Base-by-base conservation (phyloP, 257 asterid genomes). In the Leonotis leonurus region DNA sequence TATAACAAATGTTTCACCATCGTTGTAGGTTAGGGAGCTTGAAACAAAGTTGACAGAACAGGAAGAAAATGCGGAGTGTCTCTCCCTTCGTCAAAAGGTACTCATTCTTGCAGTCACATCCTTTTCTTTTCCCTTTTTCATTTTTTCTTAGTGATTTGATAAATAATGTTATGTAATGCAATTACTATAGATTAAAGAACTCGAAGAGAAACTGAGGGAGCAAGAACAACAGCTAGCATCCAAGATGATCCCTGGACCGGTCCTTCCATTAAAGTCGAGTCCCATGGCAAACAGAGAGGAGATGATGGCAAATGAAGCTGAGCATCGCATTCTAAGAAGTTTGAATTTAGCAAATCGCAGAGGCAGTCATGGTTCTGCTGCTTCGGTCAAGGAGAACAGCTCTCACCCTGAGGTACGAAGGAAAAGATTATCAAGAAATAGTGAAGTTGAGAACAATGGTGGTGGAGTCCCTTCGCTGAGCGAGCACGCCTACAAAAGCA, bases 121-220 rank as follows among this genome's bases (percentile, higher is more conserved):
- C 8, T 8, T 33, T 10, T 33, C 1, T 0, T 33, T 8, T 33
- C 39, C 6, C n/a, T n/a, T n/a, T n/a, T n/a, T n/a, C n/a, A n/a
- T n/a, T n/a, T n/a, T n/a, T n/a, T n/a, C n/a, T n/a, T n/a, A n/a
- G n/a, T n/a, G n/a, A n/a, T n/a, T n/a, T n/a, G n/a, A n/a, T n/a
- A n/a, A 32, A 33, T 12, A 33, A 2, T 43, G 27, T 18, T 35
- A 26, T 55, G 3, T 62, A 16, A 22, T 56, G 7, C 48, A 36
- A 8, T 29, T 39, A 12, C 71, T 74, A 56, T 78, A 89, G 99
- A 78, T 83, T 20, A 83, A 82, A 76, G 94, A 86, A 71, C 89
- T 87, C 2, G 90, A 87, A 74, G 94, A 82, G 30, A 82, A 79
- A 75, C 35, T 89, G 51, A 72, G 65, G 75, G 96, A 82, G 69